phyloP scores from a whole-genome alignment of 306 rosid genomes.

The Hippophae tibetana region DNA sequence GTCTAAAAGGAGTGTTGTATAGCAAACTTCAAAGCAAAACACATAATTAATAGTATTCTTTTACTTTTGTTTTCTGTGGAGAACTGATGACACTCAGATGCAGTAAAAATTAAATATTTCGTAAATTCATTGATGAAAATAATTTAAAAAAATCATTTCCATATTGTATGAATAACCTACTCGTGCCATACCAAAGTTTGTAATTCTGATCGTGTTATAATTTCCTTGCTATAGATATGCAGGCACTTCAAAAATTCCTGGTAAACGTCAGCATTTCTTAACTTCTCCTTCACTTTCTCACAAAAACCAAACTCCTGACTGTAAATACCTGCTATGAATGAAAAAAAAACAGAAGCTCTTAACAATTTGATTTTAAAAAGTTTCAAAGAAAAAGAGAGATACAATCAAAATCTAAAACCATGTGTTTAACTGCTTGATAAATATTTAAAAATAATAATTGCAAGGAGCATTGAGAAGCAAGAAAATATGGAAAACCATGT shows the following conservation, averaged over 20 bases:
- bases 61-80: no score
- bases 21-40: no score
- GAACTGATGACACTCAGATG: no score
- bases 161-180: not conserved
- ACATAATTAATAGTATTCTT: no score
- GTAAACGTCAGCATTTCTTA: slow-evolving; percentile 67
- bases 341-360: slow-evolving; percentile 3
- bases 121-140: not conserved
- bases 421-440: no score
- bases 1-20: no score
- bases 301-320: slow-evolving; percentile 73
- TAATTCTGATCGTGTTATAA: slow-evolving; percentile 76
- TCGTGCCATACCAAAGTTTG: slow-evolving; percentile 64
- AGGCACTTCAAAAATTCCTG: slow-evolving; percentile 96
- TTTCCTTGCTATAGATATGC: slow-evolving; percentile 91
- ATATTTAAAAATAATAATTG: no score
- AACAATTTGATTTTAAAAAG: no score
- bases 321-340: slow-evolving; percentile 46
- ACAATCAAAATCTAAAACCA: no score
- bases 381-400: no score
- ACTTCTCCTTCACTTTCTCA: slow-evolving; percentile 84
- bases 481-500: no score
- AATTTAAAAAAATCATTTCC: not conserved
- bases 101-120: not conserved
- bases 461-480: no score